Base-by-base conservation (phyloP, 1,139 yeast species). In the Sugiyamaella neomexicana region DNA sequence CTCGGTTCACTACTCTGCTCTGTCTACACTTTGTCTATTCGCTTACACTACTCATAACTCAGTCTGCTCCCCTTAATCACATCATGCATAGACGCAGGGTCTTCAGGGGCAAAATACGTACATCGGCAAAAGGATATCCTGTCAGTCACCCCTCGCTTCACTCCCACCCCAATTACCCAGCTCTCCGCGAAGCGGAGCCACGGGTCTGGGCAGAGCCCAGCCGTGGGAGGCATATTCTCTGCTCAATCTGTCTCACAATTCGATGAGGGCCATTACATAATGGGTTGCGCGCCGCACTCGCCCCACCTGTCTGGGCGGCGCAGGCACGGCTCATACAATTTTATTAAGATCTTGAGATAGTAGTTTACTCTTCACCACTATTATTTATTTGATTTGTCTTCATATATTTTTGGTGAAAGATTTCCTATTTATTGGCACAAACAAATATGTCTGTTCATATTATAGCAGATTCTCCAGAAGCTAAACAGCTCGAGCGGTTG, bases 401-500 rank as follows among this genome's bases (percentile, higher is more conserved):
- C 36, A 31, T n/a, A 31, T 31, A 12, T 13, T 17, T 20, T 20
- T 20, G 25, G 25, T 20, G 25, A 20, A 20, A 20, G 25, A 20
- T 20, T 20, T 20, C 25, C 25, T 20, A 20, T 20, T 20, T 20
- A 20, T 20, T 20, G 3, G 25, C 25, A 20, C 25, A 20, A 20
- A 20, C 25, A 5, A 38, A 27, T 27, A 46, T 46, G 55, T 37
- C 53, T 8, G 43, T 48, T 12, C 34, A 23, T 23, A 20, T 56
- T 29, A 16, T 44, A 13, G 36, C 66, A 47, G 59, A 54, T 23
- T 60, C 64, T 5, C 55, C 56, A 2, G 56, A 61, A 43, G 64
- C 61, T 20, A 53, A 59, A 37, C 52, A 46, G 45, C 59, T 65
- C 10, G 60, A 57, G 23, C 43, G 34, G 36, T 27, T 54, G 7